phyloP scores from a whole-genome alignment of 2,329 filamentous ascomycete species.

The Lasiodiplodia sp. region DNA sequence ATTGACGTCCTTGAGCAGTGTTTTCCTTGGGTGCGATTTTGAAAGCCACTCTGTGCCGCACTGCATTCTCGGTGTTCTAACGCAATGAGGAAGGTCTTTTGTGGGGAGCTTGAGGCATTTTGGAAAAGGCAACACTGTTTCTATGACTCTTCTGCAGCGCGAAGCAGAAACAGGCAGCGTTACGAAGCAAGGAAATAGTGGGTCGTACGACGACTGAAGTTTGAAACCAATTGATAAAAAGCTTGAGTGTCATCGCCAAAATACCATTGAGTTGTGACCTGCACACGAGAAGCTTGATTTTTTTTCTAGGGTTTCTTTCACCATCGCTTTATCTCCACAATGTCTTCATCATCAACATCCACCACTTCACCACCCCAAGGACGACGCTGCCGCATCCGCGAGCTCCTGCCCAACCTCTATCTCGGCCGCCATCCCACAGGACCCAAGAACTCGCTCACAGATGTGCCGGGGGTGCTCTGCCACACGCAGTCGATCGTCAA shows the following conservation, averaged over 20 bases:
- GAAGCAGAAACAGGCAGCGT: neutral
- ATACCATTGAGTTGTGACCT: neutral
- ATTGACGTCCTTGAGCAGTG: neutral
- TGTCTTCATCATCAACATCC: neutral
- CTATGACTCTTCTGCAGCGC: neutral
- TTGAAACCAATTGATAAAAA: neutral
- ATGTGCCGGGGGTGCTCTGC: slow-evolving; percentile 53
- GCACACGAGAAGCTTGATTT: neutral
- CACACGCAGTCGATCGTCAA: slow-evolving; percentile 49
- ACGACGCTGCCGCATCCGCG: slow-evolving; percentile 45
- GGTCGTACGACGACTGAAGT: no score
- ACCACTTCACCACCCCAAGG: neutral
- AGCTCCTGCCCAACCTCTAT: slow-evolving; percentile 47
- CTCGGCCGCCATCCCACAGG: slow-evolving; percentile 49
- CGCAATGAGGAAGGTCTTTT: slow-evolving; percentile 2
- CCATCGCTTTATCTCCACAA: neutral
- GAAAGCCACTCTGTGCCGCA: neutral
- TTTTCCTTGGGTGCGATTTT: neutral
- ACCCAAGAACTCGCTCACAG: slow-evolving; percentile 53
- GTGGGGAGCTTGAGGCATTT: neutral
- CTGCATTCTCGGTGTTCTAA: neutral
- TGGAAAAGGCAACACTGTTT: neutral
- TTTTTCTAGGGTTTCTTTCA: neutral
- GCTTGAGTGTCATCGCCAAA: neutral
- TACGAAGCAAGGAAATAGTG: no score